Conservation (phyloP, 306 rosid genomes). For the Malus asiatica region DNA sequence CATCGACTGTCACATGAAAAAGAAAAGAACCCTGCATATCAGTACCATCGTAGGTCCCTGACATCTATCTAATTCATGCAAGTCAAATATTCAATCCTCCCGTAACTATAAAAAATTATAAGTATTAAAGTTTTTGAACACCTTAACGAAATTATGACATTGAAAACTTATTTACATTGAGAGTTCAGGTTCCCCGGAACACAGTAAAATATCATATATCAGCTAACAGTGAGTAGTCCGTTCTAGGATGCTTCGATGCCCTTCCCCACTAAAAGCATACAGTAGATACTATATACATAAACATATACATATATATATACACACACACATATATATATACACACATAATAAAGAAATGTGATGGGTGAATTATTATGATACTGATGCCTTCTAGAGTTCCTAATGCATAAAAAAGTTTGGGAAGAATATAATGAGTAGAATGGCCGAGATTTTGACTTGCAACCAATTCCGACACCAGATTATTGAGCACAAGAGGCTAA, state of each 20-base stretch:
- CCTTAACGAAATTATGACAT: not conserved
- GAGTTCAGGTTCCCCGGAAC: not conserved
- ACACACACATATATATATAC: too few species aligned
- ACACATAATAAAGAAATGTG: too few species aligned
- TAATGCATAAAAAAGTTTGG: not conserved
- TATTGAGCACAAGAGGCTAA: not conserved
- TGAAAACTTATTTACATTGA: not conserved
- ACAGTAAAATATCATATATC: too few species aligned
- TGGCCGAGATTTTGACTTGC: not conserved
- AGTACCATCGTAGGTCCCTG: slow-evolving; percentile 13
- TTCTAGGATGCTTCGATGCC: too few species aligned
- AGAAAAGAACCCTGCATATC: slow-evolving; percentile 14
- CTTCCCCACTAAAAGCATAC: too few species aligned
- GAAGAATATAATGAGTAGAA: not conserved
- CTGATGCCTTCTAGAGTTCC: too few species aligned
- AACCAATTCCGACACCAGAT: not conserved
- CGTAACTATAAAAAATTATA: not conserved
- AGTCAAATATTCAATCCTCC: not conserved
- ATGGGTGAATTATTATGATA: too few species aligned
- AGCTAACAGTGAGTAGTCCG: too few species aligned
- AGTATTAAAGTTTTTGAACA: not conserved
- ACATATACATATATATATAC: too few species aligned
- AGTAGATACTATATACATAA: too few species aligned
- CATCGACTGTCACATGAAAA: slow-evolving; percentile 65
- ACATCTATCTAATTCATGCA: not conserved